These are phyloP conservation scores for Uromyces viciae-fabae DNA, from an alignment of 1,284 basidiomycete genomes.

Conservation along the genomic window DNA sequence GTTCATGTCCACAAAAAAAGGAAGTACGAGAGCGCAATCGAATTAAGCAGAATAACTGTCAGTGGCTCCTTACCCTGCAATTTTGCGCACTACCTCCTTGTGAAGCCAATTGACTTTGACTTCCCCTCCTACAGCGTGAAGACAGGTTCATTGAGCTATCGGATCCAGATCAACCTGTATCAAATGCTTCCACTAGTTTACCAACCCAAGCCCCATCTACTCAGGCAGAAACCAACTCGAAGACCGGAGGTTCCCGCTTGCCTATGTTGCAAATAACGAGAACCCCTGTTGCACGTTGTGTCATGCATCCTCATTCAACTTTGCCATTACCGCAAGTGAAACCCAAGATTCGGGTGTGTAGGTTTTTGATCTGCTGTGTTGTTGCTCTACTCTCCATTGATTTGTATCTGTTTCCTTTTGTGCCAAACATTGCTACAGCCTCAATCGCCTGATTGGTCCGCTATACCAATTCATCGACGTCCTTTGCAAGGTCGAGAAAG, in stretches of 20 bases:
- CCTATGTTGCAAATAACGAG: too few relatives aligned
- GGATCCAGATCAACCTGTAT: not conserved
- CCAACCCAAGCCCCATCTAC: not conserved
- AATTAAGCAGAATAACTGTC: not conserved
- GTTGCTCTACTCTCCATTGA: not conserved
- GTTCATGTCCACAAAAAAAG: not conserved
- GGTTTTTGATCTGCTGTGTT: not conserved
- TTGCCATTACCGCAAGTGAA: not conserved
- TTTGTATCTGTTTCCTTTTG: not conserved
- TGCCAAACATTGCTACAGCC: not conserved
- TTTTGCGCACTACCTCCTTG: not conserved
- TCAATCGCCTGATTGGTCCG: conserved; percentile 31
- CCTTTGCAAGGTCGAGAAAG: conserved; percentile 35
- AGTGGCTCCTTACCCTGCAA: not conserved
- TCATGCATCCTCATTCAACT: not conserved
- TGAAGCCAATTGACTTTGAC: not conserved
- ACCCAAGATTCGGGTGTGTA: conserved; percentile 4
- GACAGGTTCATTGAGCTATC: not conserved
- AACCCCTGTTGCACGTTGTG: not conserved
- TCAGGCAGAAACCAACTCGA: too few relatives aligned
- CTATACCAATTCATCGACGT: not conserved
- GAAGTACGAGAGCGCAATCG: not conserved
- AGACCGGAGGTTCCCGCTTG: too few relatives aligned
- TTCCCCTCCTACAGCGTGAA: not conserved
- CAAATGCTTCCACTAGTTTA: not conserved